Base-by-base conservation (phyloP, 2,329 filamentous ascomycete genomes). In the Hypoxylon sp. region DNA sequence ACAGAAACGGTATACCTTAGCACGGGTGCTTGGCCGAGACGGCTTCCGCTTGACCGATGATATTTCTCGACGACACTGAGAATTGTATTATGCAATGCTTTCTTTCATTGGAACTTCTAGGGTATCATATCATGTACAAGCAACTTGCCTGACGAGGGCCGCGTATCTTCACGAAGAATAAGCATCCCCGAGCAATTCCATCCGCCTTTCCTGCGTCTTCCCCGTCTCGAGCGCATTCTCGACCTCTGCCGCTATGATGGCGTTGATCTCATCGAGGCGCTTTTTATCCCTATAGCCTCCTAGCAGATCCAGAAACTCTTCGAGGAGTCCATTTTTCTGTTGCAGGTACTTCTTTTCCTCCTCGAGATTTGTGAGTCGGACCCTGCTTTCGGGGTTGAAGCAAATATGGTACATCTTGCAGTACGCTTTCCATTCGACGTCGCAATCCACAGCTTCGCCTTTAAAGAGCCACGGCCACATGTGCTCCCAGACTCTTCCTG, bases 361-460 rank as follows among this genome's bases (percentile, higher is more conserved):
- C 61, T 70, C 71, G 7, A 74, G 58, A 16, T 46, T 51, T 25
- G 48, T 67, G 39, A 72, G 61, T n/a, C 61, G 53, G 23, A 57
- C 51, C 29, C 66, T 65, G 50, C 46, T 68, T 29, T 54, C 54
- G 3, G 66, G 51, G 34, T 73, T 72, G 63, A 78, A 76, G 69
- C 77, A 78, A 57, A 78, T 70, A 48, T 73, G 72, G 62, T 77
- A 78, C 71, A 78, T 76, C 34, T 60, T 68, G 60, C 77, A 79
- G 58, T 77, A 76, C 8, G 73, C 63, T 51, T 74, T 70, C 70
- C 71, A 75, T 69, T 78, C 74, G 47, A 78, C 76, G 0, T 84
- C 83, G 69, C 85, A 87, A 55, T 81, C 79, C 8, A 82, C 74
- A 4, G 81, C 78, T 14, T 73, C 61, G 23, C 71, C 67, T 43